These are phyloP conservation scores for Lichtheimia corymbifera DNA, from an alignment of 371 early-diverging fungal genomes.

Conservation along the genomic window DNA sequence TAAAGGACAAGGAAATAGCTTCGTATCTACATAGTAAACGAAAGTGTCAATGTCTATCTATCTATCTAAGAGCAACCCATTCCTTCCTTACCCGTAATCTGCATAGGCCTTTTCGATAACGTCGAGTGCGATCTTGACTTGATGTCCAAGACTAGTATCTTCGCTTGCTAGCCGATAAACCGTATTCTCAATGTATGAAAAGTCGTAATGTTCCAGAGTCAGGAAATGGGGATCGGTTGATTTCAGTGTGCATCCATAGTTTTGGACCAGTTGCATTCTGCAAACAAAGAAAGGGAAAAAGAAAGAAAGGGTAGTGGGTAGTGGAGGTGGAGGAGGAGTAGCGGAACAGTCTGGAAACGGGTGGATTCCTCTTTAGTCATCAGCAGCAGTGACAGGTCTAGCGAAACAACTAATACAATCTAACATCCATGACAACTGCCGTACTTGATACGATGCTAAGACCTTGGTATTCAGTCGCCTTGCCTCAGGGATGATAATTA, in stretches of 20 bases:
- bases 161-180: conserved; percentile 45
- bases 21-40: conserved; percentile 34
- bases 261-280: conserved; percentile 9
- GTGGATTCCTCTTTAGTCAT: too few species aligned
- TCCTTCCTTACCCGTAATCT: conserved; percentile 60
- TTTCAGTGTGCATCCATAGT: conserved; percentile 35
- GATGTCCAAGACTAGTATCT: conserved; percentile 35
- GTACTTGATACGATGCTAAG: conserved; percentile 24
- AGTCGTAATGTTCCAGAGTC: conserved; percentile 36
- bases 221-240: conserved; percentile 33
- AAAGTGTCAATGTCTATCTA: not conserved
- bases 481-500: conserved; percentile 12
- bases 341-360: not conserved
- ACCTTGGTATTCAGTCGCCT: conserved; percentile 2
- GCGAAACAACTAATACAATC: conserved; percentile 24
- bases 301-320: not conserved
- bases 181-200: conserved; percentile 40
- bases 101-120: conserved; percentile 69
- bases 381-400: not conserved
- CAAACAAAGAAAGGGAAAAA: conserved; percentile 1
- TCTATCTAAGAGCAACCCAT: not conserved
- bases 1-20: conserved; percentile 81
- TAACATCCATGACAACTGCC: conserved; percentile 27
- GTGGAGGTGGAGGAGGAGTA: not conserved
- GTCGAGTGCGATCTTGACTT: conserved; percentile 52